Base-by-base conservation (phyloP, 139 green algal species). In the Chlorella sp. region DNA sequence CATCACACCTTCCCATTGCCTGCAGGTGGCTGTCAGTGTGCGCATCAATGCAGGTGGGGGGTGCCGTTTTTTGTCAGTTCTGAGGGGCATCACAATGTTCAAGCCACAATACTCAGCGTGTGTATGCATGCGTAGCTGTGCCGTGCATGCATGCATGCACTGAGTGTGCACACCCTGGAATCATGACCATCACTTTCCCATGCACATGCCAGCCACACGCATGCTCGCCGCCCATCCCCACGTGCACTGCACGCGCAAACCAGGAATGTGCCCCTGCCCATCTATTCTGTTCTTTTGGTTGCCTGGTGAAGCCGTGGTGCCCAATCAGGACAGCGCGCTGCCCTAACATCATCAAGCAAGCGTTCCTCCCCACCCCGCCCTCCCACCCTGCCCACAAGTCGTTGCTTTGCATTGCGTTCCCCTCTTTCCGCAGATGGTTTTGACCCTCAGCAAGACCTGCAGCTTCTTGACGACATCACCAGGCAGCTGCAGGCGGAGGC, bases 401-500 rank as follows among this genome's bases (percentile, higher is more conserved):
- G n/a, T n/a, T 71, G 64, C 64, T 5, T 57, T 71, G 64, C 64
- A 71, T 28, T 26, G n/a, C 64, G 11, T 26, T 14, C 22, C 21
- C 64, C 64, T 71, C n/a, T n/a, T n/a, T 7, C 14, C 2, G 34
- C 75, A 81, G 75, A 81, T 11, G 75, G 75, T 0, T 81, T 42
- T 39, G 79, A 68, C 42, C 28, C 57, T 0, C 18, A 16, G 28
- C 42, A 68, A 0, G 79, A 85, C 26, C 48, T 85, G 79, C 42
- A 85, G 79, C 79, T 85, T 28, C 79, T 42, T 0, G 15, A 30
- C 2, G 79, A 85, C 0, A 40, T 85, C 42, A 68, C 34, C 15
- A 64, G 68, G 36, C 42, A 68, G 36, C 48, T 85, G 79, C 79
- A 85, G 42, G 79, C 68, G 48, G 79, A 85, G 79, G 79, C 79